Evolutionary conservation across 208 protist species (phyloP), one percentile per base, ranked within the genome.

Genomic region (Wallacemonas sp.): DNA sequence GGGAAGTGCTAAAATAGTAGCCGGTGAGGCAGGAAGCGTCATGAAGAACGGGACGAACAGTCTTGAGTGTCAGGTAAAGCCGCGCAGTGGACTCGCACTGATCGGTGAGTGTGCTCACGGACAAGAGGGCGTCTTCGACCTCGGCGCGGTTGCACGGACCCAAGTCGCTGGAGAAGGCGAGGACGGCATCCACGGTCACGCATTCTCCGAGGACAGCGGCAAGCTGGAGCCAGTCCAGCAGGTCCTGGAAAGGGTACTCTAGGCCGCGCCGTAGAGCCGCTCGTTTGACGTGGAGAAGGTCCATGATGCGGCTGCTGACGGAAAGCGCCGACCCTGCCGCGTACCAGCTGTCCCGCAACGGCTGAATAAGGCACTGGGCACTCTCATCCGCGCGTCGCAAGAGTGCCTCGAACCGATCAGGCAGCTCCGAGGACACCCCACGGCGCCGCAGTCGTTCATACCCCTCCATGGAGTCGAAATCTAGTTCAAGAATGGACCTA

Each of bases 191-290:
- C 2, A 30, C 33, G 0, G 70, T 36, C 30, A 82, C 54, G 6
- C 52, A 22, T 61, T 93, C 87, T 6, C 67, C 69, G 39, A 91
- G 58, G n/a, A 74, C 63, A 2, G 68, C 59, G 12, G 68, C 64
- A 22, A 93, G 68, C 22, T 78, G 57, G 21, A 87, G 66, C 77
- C 75, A 83, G 46, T 89, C 83, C 45, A 80, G 76, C 5, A 90
- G 45, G 37, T 90, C 83, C 61, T 79, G 71, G 42, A 86, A 48
- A 1, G 61, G 61, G 24, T 53, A 53, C 54, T 85, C 79, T 19
- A 76, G 77, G 1, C 83, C 83, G 36, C 73, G 66, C 24, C 76
- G 74, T 3, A 91, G 66, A 19, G 72, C 61, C 21, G 63, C 59
- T 24, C 81, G 83, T 22, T 79, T 76, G 22, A 71, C 65, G 17